Evolutionary conservation across 257 asterid species (phyloP).

Genomic region (Lycium ferocissimum): DNA sequence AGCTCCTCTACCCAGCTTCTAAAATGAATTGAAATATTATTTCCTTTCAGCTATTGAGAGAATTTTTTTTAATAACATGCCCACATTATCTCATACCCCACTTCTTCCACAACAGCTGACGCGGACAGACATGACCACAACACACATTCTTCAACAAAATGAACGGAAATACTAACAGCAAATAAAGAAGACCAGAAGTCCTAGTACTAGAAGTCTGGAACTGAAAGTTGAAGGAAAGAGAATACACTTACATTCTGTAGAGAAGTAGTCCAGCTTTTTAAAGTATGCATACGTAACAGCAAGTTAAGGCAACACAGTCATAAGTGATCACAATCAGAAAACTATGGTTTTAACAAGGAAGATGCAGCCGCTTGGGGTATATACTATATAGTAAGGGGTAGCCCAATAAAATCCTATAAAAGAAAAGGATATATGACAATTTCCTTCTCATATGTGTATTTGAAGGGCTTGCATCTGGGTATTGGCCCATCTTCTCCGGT

Average conservation of each 20-base stretch:
- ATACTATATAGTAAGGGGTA: slow-evolving; percentile 23
- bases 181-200: slow-evolving; percentile 1
- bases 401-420: slow-evolving; percentile 25
- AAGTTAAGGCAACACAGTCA: slow-evolving; percentile 61
- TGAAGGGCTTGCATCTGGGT: slow-evolving; percentile 99
- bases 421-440: slow-evolving; percentile 92
- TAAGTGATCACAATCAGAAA: not conserved
- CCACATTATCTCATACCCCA: not conserved
- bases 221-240: slow-evolving; percentile 30
- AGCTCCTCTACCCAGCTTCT: not conserved
- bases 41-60: not conserved
- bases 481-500: slow-evolving; percentile 99
- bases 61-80: not conserved
- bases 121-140: not conserved
- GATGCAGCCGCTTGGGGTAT: not conserved
- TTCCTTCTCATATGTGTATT: slow-evolving; percentile 98
- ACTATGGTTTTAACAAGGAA: not conserved
- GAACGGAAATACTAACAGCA: not conserved
- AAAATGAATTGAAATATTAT: not conserved
- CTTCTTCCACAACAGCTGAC: not conserved
- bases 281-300: slow-evolving; percentile 91
- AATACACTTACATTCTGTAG: slow-evolving; percentile 85
- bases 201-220: slow-evolving; percentile 15
- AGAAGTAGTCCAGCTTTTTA: slow-evolving; percentile 93
- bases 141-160: not conserved